These are phyloP conservation scores for Rutidosis leptorrhynchoides DNA, from an alignment of 129 eudicot genomes.

Conservation along the genomic window DNA sequence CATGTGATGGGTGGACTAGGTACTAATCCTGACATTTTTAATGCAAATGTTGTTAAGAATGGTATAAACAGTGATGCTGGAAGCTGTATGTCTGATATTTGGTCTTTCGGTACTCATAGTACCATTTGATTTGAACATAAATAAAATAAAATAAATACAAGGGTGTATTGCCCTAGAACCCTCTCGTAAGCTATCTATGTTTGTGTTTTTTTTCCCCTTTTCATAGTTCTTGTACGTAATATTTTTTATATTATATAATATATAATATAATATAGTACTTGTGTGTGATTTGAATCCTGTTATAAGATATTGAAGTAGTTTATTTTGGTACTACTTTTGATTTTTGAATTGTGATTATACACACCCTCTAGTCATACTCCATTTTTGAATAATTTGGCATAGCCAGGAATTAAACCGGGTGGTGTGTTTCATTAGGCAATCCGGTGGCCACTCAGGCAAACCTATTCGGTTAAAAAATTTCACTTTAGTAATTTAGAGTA, in stretches of 20 bases:
- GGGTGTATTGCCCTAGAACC: constrained; percentile 8
- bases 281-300: constrained; percentile 9
- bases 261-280: constrained; percentile 25
- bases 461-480: no score
- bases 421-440: no score
- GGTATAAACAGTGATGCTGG: constrained; percentile 45
- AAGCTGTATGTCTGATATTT: constrained; percentile 46
- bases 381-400: no score
- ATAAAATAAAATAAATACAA: no score
- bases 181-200: background rate
- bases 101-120: constrained; percentile 51
- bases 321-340: constrained; percentile 16
- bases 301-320: constrained; percentile 11
- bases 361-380: no score
- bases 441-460: no score
- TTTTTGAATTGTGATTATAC: constrained; percentile 7
- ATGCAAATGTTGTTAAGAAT: constrained; percentile 35
- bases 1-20: constrained; percentile 42
- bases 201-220: background rate
- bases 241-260: no score
- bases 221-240: constrained; percentile 24
- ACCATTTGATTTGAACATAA: constrained; percentile 42
- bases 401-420: no score
- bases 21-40: constrained; percentile 25
- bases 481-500: no score